Conservation (phyloP, 805 yeast genomes). For the Saccharomycopsis fibuligera region DNA sequence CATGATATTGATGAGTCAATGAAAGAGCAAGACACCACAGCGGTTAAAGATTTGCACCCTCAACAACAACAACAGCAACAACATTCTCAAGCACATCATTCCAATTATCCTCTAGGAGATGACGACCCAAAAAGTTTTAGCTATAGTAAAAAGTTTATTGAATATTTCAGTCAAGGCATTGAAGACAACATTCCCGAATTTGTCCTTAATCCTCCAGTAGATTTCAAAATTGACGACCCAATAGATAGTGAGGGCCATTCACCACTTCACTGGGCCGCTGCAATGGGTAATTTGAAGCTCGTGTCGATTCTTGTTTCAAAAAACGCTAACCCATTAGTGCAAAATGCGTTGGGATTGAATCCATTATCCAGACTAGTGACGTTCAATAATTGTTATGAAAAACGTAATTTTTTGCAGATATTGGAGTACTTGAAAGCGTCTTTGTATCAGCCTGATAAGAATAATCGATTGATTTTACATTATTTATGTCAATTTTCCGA, state of each 20-base stretch:
- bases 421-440: constrained; percentile 58
- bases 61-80: not conserved
- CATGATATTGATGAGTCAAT: too few relatives aligned
- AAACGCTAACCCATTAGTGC: constrained; percentile 53
- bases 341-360: constrained; percentile 57
- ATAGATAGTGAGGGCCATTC: constrained; percentile 80
- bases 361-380: constrained; percentile 62
- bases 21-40: too few relatives aligned
- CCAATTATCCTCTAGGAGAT: not conserved
- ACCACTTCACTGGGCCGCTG: constrained; percentile 80
- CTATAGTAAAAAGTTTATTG: constrained; percentile 15
- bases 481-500: constrained; percentile 53
- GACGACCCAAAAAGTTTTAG: not conserved
- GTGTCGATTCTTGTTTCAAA: constrained; percentile 48
- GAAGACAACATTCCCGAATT: constrained; percentile 28
- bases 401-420: constrained; percentile 51
- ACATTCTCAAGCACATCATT: not conserved
- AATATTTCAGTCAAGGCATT: constrained; percentile 18
- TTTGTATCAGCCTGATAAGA: constrained; percentile 62
- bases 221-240: constrained; percentile 57
- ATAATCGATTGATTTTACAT: constrained; percentile 69
- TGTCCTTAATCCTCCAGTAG: constrained; percentile 52
- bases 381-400: constrained; percentile 67
- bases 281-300: constrained; percentile 62
- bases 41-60: not conserved